phyloP scores from a whole-genome alignment of 495 filamentous ascomycete genomes.

The Pseudevernia furfuracea region DNA sequence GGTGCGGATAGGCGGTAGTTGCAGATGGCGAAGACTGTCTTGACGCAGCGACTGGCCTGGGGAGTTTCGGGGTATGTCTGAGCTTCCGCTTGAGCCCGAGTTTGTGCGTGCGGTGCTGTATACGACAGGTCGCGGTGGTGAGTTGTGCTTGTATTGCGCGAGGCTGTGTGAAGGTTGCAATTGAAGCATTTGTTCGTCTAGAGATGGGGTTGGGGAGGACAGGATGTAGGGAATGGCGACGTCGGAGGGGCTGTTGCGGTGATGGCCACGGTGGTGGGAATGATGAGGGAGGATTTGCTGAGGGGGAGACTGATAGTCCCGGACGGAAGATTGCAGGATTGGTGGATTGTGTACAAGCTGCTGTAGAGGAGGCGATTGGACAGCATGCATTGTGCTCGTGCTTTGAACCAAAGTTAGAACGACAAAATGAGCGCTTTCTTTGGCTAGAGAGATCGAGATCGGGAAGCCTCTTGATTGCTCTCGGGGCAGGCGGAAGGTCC shows the following conservation, averaged over 20 bases:
- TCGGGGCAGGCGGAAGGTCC: slow-evolving; percentile 28
- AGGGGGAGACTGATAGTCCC: slow-evolving; percentile 18
- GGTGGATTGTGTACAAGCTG: slow-evolving; percentile 16
- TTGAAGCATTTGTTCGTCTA: slow-evolving; percentile 19
- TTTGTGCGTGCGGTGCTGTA: slow-evolving; percentile 22
- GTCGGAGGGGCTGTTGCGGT: slow-evolving; percentile 22
- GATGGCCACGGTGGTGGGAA: slow-evolving; percentile 13
- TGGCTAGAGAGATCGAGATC: slow-evolving; percentile 25
- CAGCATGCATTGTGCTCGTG: slow-evolving; percentile 16
- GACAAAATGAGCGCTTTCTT: slow-evolving; percentile 25
- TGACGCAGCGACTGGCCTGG: slow-evolving; percentile 17
- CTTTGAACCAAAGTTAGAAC: slow-evolving; percentile 27
- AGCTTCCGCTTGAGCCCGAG: slow-evolving; percentile 20
- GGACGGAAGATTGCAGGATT: slow-evolving; percentile 18
- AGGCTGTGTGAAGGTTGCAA: slow-evolving; percentile 24
- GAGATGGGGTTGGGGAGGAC: slow-evolving; percentile 8
- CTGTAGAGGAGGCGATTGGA: slow-evolving; percentile 22
- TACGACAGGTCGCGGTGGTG: slow-evolving; percentile 23
- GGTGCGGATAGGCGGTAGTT: slow-evolving; percentile 27
- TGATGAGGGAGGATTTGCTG: slow-evolving; percentile 17
- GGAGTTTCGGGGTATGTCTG: slow-evolving; percentile 23
- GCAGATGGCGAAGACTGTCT: slow-evolving; percentile 25
- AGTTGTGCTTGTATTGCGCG: slow-evolving; percentile 23
- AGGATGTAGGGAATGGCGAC: slow-evolving; percentile 18
- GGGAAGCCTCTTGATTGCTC: slow-evolving; percentile 27